phyloP scores from a whole-genome alignment of 805 yeast species.

The Yamadazyma laniorum region DNA sequence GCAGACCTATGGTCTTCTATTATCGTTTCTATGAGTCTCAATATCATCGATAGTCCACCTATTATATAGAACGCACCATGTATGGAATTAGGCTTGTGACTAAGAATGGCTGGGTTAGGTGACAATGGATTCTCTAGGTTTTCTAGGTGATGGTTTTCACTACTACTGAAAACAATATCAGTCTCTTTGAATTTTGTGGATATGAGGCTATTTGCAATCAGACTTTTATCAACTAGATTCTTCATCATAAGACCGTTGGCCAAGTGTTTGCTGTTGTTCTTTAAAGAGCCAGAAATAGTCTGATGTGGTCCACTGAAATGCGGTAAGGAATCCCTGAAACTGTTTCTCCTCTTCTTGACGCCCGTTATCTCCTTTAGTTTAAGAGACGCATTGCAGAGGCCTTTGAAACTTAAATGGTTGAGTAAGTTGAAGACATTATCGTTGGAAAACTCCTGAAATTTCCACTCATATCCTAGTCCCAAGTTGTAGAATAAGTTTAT shows the following conservation, averaged over 20 bases:
- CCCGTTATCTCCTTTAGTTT: slow-evolving; percentile 29
- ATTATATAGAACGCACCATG: slow-evolving; percentile 38
- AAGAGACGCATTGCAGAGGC: slow-evolving; percentile 34
- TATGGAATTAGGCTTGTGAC: slow-evolving; percentile 26
- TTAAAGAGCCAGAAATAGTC: background rate
- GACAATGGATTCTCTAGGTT: slow-evolving; percentile 8
- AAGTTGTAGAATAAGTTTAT: slow-evolving; percentile 44
- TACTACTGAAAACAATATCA: slow-evolving; percentile 21
- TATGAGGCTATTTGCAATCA: slow-evolving; percentile 14
- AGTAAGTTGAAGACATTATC: slow-evolving; percentile 39
- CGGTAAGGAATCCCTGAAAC: slow-evolving; percentile 9
- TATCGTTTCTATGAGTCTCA: slow-evolving; percentile 47
- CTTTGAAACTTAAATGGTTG: slow-evolving; percentile 38
- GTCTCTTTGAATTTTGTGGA: slow-evolving; percentile 16
- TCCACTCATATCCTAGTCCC: slow-evolving; percentile 49
- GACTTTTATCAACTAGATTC: slow-evolving; percentile 14
- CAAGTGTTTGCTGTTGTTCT: background rate
- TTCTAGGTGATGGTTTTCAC: slow-evolving; percentile 13
- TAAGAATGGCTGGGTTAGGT: slow-evolving; percentile 10
- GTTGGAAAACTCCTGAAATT: slow-evolving; percentile 34
- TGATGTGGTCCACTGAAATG: slow-evolving; percentile 1
- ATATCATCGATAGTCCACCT: slow-evolving; percentile 51
- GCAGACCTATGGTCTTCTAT: slow-evolving; percentile 13
- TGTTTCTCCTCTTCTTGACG: slow-evolving; percentile 11
- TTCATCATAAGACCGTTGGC: slow-evolving; percentile 11